Evolutionary conservation across 2,329 filamentous ascomycete species (phyloP).

Genomic region (Cladosporium sp.): DNA sequence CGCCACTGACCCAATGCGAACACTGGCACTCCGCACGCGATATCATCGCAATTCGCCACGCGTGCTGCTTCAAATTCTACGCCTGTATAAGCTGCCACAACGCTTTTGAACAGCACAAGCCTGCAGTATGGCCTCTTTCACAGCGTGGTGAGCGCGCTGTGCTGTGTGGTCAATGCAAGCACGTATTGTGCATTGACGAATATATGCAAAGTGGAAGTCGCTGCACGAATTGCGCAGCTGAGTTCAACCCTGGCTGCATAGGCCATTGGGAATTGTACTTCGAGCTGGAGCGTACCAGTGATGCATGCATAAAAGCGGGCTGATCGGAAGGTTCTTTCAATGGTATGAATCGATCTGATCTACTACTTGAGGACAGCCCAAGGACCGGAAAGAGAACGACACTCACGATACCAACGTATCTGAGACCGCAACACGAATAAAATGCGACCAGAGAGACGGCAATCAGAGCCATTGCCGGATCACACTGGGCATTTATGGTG

Average conservation of each 20-base stretch:
- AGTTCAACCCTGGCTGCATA: constrained; percentile 4
- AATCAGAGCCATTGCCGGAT: background rate
- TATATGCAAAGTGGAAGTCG: constrained; percentile 3
- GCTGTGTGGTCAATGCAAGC: background rate
- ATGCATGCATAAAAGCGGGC: background rate
- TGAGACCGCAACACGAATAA: background rate
- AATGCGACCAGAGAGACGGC: background rate
- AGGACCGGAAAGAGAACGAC: background rate
- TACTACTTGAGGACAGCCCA: background rate
- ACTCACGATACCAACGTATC: background rate
- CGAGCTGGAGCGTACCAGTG: background rate
- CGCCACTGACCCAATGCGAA: background rate
- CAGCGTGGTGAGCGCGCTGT: background rate
- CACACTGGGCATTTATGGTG: background rate
- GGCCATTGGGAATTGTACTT: constrained; percentile 10
- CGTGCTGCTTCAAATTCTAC: constrained; percentile 11
- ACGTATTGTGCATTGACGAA: background rate
- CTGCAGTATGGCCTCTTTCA: background rate
- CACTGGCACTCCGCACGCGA: constrained; percentile 13
- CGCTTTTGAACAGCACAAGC: background rate
- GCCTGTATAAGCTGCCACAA: constrained; percentile 15
- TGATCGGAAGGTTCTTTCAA: background rate
- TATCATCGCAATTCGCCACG: constrained; percentile 11
- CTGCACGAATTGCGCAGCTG: background rate
- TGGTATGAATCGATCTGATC: background rate